phyloP scores from a whole-genome alignment of 352 stramenopile species.

The Phytophthora lateralis region DNA sequence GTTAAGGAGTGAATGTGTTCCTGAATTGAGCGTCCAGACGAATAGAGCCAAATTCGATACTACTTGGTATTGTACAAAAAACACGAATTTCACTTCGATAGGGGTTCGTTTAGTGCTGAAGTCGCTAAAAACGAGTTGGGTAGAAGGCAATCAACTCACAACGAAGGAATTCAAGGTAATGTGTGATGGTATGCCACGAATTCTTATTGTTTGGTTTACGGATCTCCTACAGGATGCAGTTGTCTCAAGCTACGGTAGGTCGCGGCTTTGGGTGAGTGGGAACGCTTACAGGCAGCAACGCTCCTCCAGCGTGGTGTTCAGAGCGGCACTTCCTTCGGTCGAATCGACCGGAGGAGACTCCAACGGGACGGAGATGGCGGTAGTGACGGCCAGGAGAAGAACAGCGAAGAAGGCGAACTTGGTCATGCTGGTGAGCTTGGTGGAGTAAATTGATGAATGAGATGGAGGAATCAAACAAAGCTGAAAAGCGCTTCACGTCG shows the following conservation, averaged over 20 bases:
- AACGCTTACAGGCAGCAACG: slow-evolving; percentile 18
- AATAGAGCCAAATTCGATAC: too few relatives aligned
- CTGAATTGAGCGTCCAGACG: too few relatives aligned
- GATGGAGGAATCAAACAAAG: neutral
- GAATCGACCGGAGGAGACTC: neutral
- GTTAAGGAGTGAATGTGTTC: too few relatives aligned
- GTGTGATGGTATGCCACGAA: too few relatives aligned
- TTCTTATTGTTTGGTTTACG: too few relatives aligned
- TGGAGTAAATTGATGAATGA: slow-evolving; percentile 22
- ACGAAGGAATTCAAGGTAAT: too few relatives aligned
- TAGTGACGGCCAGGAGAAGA: slow-evolving; percentile 9
- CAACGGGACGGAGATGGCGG: neutral
- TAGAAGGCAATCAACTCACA: too few relatives aligned
- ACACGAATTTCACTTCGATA: too few relatives aligned
- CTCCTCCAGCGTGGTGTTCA: slow-evolving; percentile 26
- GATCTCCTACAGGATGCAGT: neutral
- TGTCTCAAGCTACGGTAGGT: neutral
- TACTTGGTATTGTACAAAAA: too few relatives aligned
- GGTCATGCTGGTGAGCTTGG: slow-evolving; percentile 16
- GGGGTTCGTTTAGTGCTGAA: too few relatives aligned
- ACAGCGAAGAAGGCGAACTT: slow-evolving; percentile 25
- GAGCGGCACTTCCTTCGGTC: slow-evolving; percentile 4
- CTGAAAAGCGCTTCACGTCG: neutral
- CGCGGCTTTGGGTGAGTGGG: too few relatives aligned
- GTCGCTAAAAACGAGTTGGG: too few relatives aligned